Evolutionary conservation across 352 stramenopile species (phyloP), one percentile per base, ranked within the genome.

Genomic region (Thraustotheca clavata): DNA sequence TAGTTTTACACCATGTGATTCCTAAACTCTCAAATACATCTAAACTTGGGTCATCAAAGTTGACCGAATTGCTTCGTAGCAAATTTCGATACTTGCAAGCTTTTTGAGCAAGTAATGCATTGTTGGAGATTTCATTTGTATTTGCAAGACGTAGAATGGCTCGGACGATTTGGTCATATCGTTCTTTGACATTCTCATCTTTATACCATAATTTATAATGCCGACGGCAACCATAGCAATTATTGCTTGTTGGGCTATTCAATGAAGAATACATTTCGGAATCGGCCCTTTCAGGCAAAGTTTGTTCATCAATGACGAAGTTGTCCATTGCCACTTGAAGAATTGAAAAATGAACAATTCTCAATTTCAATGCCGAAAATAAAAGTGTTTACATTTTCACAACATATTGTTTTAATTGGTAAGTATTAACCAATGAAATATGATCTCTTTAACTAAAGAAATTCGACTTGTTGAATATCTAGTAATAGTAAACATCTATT

Each of bases 131-230:
- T 2, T 52, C 43, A 9, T 24, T 52, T 14, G 43, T 31, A 31
- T 52, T 52, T 9, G 43, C 43, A 9, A 52, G 7, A 11, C 43
- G 43, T 52, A 52, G 43, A 14, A 41, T 63, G 18, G 34, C 52
- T 31, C 55, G 55, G 39, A 63, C 3, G 4, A 63, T 39, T 7
- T 29, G n/a, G 36, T 63, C 35, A 24, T 27, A 63, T 5, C 55
- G 55, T 6, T 46, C 41, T 27, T 63, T 63, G 33, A 63, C 14
- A 7, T 12, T 33, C 14, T 63, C 55, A 31, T 63, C 55, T 29
- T 38, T 40, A 22, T 63, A 63, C 6, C 33, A 12, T 6, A 63
- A 9, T 14, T 41, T 38, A 31, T 63, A 63, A 11, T 20, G 43
- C 24, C 43, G 43, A 14, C 43, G 43, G n/a, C 24, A 52, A 31